phyloP scores from a whole-genome alignment of 2,329 filamentous ascomycete genomes.

The Raffaelea ambrosiae region DNA sequence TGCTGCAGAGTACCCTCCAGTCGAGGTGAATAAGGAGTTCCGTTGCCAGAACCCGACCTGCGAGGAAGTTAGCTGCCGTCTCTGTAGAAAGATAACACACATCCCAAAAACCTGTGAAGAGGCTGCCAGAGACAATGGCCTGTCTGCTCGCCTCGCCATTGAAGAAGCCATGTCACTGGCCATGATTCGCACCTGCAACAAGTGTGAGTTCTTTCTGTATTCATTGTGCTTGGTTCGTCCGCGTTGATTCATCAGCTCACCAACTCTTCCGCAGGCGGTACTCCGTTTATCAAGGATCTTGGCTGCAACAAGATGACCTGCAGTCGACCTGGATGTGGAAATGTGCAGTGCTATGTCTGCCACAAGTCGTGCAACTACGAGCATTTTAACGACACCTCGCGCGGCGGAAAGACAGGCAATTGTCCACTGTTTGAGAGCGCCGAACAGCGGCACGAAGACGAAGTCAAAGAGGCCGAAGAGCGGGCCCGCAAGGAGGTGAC shows the following conservation, averaged over 20 bases:
- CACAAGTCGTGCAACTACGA: slow-evolving; percentile 56
- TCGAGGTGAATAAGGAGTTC: slow-evolving; percentile 65
- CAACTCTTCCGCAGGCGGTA: no score
- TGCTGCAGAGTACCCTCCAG: slow-evolving; percentile 62
- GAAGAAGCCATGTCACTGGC: slow-evolving; percentile 82
- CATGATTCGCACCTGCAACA: slow-evolving; percentile 67
- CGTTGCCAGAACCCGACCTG: slow-evolving; percentile 61
- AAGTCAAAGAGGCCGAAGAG: slow-evolving; percentile 54
- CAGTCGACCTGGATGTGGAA: slow-evolving; percentile 39
- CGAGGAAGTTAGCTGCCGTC: slow-evolving; percentile 52
- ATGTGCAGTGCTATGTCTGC: slow-evolving; percentile 63
- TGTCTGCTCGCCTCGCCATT: slow-evolving; percentile 55
- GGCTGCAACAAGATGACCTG: slow-evolving; percentile 85
- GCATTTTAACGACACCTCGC: slow-evolving; percentile 55
- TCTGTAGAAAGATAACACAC: slow-evolving; percentile 62
- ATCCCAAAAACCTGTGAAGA: slow-evolving; percentile 66
- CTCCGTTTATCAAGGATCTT: slow-evolving; percentile 67
- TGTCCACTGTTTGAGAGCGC: slow-evolving; percentile 62
- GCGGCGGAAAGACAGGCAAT: slow-evolving; percentile 40
- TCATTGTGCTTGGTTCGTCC: no score
- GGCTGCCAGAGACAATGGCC: slow-evolving; percentile 47
- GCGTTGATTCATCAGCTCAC: background rate
- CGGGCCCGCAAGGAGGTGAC: slow-evolving; percentile 45
- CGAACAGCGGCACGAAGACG: slow-evolving; percentile 51
- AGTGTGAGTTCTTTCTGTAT: slow-evolving; percentile 30